Evolutionary conservation across 208 protist genomes (phyloP).

Genomic region (Herpetomonas samuelpessoai): DNA sequence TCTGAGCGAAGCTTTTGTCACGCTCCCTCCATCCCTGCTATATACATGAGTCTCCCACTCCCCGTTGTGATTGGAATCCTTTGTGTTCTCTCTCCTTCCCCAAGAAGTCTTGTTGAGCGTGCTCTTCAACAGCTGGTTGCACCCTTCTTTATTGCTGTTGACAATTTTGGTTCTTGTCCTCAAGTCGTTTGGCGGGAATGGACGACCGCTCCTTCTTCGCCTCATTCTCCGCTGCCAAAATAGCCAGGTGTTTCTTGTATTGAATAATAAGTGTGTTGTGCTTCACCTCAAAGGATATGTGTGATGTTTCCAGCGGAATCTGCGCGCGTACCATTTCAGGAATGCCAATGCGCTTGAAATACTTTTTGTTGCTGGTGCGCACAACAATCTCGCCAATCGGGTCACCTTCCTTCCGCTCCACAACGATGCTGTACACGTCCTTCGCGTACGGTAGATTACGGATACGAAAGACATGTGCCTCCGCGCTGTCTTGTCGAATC

Average conservation of each 20-base stretch:
- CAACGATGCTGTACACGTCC: conserved; percentile 75
- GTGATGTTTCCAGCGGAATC: conserved; percentile 52
- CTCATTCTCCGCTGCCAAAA: conserved; percentile 67
- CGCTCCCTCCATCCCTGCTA: too few species aligned
- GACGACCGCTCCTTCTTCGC: conserved; percentile 77
- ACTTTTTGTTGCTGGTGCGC: conserved; percentile 95
- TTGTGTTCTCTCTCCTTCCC: too few species aligned
- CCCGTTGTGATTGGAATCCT: too few species aligned
- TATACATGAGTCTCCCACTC: too few species aligned
- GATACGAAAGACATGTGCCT: conserved; percentile 87
- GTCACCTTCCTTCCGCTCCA: conserved; percentile 59
- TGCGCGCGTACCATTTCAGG: conserved; percentile 69
- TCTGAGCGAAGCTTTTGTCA: too few species aligned
- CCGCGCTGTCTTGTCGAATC: conserved; percentile 77
- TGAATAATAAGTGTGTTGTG: conserved; percentile 92
- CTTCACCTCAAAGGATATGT: conserved; percentile 82
- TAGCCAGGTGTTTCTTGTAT: conserved; percentile 87
- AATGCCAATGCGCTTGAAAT: conserved; percentile 91
- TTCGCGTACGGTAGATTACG: conserved; percentile 91
- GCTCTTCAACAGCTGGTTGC: too few species aligned
- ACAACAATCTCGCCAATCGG: conserved; percentile 87
- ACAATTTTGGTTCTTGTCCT: conserved; percentile 52
- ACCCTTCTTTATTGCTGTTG: conserved; percentile 48
- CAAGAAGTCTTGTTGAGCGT: too few species aligned
- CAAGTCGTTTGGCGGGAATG: conserved; percentile 59